phyloP scores from a whole-genome alignment of 2,329 filamentous ascomycete genomes.

The Cladorrhinum sp. region DNA sequence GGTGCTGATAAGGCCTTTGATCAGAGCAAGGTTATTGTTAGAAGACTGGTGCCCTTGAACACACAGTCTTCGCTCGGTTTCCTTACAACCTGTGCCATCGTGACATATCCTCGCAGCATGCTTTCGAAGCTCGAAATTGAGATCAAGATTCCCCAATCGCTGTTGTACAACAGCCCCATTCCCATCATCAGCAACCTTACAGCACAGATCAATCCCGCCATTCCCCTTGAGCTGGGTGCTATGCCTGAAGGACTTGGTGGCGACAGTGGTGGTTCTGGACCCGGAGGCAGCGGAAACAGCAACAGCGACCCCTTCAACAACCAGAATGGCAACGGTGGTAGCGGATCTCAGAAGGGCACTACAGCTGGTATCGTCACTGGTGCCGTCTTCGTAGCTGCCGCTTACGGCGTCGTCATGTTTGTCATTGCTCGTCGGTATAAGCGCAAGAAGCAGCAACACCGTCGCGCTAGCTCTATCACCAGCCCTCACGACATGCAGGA shows the following conservation, averaged over 20 bases:
- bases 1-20: conserved; percentile 54
- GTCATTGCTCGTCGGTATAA: conserved; percentile 87
- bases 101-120: conserved; percentile 64
- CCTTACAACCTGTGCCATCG: conserved; percentile 75
- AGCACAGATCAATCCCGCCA: conserved; percentile 76
- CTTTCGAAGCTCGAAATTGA: conserved; percentile 66
- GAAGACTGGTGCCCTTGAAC: conserved; percentile 72
- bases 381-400: conserved; percentile 71
- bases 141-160: conserved; percentile 67
- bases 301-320: conserved; percentile 42
- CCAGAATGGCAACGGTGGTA: conserved; percentile 46
- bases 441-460: conserved; percentile 75
- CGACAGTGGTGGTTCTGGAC: conserved; percentile 34
- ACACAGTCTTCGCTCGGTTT: conserved; percentile 67
- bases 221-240: conserved; percentile 59
- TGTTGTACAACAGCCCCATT: conserved; percentile 69
- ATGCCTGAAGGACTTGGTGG: conserved; percentile 39
- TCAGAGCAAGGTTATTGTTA: conserved; percentile 58
- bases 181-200: conserved; percentile 70
- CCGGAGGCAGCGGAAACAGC: conserved; percentile 31
- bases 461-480: conserved; percentile 70
- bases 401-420: conserved; percentile 95
- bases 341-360: conserved; percentile 59
- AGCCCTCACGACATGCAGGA: conserved; percentile 56
- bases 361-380: conserved; percentile 71